These are phyloP conservation scores for Trametes cingulata DNA, from an alignment of 768 basidiomycete genomes.

Conservation along the genomic window DNA sequence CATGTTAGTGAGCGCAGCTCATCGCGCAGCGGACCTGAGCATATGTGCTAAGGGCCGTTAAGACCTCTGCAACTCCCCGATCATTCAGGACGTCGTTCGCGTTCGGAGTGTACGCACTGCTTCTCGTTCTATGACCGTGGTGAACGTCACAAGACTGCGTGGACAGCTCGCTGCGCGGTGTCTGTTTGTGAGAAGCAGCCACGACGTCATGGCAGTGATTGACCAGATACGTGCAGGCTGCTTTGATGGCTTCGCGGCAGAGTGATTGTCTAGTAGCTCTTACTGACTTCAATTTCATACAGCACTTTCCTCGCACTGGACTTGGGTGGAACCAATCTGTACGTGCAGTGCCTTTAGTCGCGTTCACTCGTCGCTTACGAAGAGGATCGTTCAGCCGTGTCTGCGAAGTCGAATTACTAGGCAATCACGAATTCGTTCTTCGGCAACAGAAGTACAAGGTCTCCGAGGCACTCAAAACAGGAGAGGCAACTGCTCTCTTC, in stretches of 20 bases:
- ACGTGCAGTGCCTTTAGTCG: conserved; percentile 34
- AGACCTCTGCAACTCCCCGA: too few relatives aligned
- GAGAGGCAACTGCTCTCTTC: conserved; percentile 85
- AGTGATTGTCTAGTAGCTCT: background rate
- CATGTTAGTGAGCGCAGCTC: conserved; percentile 13
- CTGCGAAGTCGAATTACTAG: conserved; percentile 90
- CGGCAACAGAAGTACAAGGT: conserved; percentile 97
- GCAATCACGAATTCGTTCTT: conserved; percentile 85
- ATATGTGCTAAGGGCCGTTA: background rate
- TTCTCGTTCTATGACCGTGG: too few relatives aligned
- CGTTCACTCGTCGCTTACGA: background rate
- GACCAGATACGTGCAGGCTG: too few relatives aligned
- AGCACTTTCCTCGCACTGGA: conserved; percentile 97
- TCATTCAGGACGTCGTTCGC: background rate
- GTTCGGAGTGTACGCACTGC: too few relatives aligned
- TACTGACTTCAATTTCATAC: conserved; percentile 6
- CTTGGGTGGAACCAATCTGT: conserved; percentile 98
- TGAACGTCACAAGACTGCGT: conserved; percentile 4
- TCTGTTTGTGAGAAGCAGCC: background rate
- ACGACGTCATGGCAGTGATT: too few relatives aligned
- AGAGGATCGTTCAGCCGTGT: conserved; percentile 63
- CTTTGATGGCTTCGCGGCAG: background rate
- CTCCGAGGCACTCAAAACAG: conserved; percentile 89
- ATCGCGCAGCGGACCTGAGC: background rate
- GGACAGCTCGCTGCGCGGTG: background rate